Evolutionary conservation across 2,329 filamentous ascomycete species (phyloP), one percentile per base, ranked within the genome.

Genomic region (Sclerotinia trifoliorum): DNA sequence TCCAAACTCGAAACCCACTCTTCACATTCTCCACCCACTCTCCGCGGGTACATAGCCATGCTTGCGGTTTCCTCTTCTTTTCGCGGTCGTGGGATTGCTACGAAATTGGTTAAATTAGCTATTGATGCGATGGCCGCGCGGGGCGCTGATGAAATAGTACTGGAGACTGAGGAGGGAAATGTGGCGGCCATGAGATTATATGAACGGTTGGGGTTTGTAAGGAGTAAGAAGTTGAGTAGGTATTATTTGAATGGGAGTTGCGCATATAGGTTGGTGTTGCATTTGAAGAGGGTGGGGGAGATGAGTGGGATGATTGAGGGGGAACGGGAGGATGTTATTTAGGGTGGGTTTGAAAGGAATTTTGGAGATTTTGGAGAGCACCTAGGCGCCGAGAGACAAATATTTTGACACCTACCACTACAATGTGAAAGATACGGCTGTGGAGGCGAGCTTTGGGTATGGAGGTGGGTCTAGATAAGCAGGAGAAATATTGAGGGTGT

Each of bases 221-320:
- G 94, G 64, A 96, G 92, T 70, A 99, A 99, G 80, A 91, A 93
- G 70, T 80, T 99, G 65, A 94, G 98, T 79, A 85, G 95, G 55
- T 99, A 99, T 78, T 99, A 99, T 75, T 82, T 99, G 52, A 99
- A 98, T 77, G 95, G 95, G 15, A 99, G 93, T 78, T 96, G 93
- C 67, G 95, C 95, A 2, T 99, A 95, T 78, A 86, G 95, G 54
- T 82, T 99, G 64, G 88, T 98, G 8, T 80, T 99, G 49, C 90
- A 77, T 68, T 71, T 78, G 69, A 78, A 77, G 69, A 71, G 67
- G 49, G 69, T 71, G n/a, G 71, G 19, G n/a, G 73, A 75, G 21
- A 76, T 77, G 73, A 60, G 65, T 64, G 74, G 71, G n/a, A 35
- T 62, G 29, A 29, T 51, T 7, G 57, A 48, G 42, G 57, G 19